phyloP scores from a whole-genome alignment of 768 basidiomycete genomes.

The Suillus tomentosus region DNA sequence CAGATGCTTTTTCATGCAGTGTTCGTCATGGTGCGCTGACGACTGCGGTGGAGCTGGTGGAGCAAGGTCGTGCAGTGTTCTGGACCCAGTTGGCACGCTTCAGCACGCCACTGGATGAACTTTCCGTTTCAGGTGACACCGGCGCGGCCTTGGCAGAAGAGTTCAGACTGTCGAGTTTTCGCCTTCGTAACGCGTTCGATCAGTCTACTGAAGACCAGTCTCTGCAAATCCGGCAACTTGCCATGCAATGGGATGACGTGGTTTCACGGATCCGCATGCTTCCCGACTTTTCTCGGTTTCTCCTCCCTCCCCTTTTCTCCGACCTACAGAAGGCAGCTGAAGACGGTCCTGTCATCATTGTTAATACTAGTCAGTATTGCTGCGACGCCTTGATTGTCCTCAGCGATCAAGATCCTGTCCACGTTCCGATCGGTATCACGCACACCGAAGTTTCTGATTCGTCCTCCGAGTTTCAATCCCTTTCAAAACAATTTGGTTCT shows the following conservation, averaged over 20 bases:
- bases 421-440: neutral
- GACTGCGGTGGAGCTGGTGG: conserved; percentile 37
- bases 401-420: neutral
- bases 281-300: conserved; percentile 17
- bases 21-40: conserved; percentile 18
- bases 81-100: conserved; percentile 32
- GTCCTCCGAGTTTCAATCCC: conserved; percentile 1
- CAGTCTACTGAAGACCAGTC: conserved; percentile 16
- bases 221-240: conserved; percentile 18
- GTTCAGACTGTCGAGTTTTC: conserved; percentile 17
- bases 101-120: conserved; percentile 13
- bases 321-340: conserved; percentile 9
- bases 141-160: conserved; percentile 24
- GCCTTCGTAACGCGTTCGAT: neutral
- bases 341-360: conserved; percentile 10
- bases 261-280: conserved; percentile 25
- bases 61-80: conserved; percentile 31
- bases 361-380: conserved; percentile 5
- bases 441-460: neutral
- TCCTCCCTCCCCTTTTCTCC: conserved; percentile 13
- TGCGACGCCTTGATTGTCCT: conserved; percentile 13
- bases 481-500: neutral
- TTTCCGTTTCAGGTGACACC: conserved; percentile 16
- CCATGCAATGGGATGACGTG: conserved; percentile 21
- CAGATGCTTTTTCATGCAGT: conserved; percentile 30